Percentiles rank a stretch among this genome's conserved stretches.
phyloP scores from a whole-genome alignment of 129 eudicot genomes.

The sunflower (Helianthus annuus) region DNA sequence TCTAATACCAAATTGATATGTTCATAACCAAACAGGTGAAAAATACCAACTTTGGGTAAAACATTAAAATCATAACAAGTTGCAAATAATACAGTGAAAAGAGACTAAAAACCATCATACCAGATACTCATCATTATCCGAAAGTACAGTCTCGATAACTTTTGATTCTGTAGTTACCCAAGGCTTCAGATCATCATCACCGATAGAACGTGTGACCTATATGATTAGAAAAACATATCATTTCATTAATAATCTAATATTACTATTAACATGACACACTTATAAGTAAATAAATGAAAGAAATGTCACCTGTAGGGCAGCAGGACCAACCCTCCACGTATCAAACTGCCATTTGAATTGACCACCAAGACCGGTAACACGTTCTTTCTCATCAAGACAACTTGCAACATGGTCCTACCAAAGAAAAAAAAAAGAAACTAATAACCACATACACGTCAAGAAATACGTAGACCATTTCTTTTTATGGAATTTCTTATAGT shows the following conservation, averaged over 20 bases:
- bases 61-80: too few relatives aligned
- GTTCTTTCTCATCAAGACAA: constrained; percentile 82
- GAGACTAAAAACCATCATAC: too few relatives aligned
- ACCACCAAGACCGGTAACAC: constrained; percentile 68
- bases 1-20: too few relatives aligned
- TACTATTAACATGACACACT: neutral
- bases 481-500: neutral
- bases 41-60: too few relatives aligned
- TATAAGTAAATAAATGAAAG: too few relatives aligned
- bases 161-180: constrained; percentile 98
- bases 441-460: constrained; percentile 2
- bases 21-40: too few relatives aligned
- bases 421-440: constrained; percentile 12
- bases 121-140: too few relatives aligned
- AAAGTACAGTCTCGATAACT: constrained; percentile 78
- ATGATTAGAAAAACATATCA: neutral
- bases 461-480: neutral
- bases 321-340: constrained; percentile 96
- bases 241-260: neutral
- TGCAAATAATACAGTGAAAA: too few relatives aligned
- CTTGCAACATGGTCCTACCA: constrained; percentile 92
- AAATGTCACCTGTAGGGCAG: constrained; percentile 83
- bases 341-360: constrained; percentile 86
- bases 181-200: constrained; percentile 98
- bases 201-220: constrained; percentile 95